phyloP scores from a whole-genome alignment of 352 stramenopile genomes.

The Globisporangium cylindrosporum region DNA sequence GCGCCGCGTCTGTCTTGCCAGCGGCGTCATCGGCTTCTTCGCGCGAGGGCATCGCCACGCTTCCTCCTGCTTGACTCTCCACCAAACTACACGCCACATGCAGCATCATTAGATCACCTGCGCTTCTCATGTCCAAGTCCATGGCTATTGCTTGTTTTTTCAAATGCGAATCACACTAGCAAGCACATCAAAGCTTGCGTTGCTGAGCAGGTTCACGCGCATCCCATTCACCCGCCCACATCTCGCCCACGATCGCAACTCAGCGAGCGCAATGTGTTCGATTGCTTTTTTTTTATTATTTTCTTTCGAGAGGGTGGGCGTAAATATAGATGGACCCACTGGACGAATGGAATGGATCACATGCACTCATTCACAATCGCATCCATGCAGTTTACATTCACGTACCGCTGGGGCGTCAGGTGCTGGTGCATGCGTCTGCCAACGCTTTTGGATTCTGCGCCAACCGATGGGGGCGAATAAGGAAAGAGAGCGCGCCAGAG shows the following conservation, averaged over 20 bases:
- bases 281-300: conserved; percentile 2
- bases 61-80: conserved; percentile 15
- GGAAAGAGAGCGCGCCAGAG: background rate
- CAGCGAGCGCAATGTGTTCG: background rate
- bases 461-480: background rate
- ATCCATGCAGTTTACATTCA: background rate
- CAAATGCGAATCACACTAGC: background rate
- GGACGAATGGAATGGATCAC: conserved; percentile 6
- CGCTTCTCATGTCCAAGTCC: background rate
- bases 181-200: background rate
- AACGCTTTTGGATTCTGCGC: conserved; percentile 5
- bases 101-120: conserved; percentile 29
- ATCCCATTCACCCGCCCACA: background rate
- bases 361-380: background rate
- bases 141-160: background rate
- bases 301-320: background rate
- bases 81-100: conserved; percentile 33
- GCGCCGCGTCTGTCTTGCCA: conserved; percentile 17
- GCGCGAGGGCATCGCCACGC: background rate
- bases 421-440: conserved; percentile 15
- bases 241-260: conserved; percentile 1
- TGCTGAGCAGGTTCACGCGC: background rate
- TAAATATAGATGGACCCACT: conserved; percentile 1
- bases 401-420: conserved; percentile 18
- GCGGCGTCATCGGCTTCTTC: conserved; percentile 2